Conservation (phyloP, 2,329 filamentous ascomycete species). For the Gliomastix tumulicola region DNA sequence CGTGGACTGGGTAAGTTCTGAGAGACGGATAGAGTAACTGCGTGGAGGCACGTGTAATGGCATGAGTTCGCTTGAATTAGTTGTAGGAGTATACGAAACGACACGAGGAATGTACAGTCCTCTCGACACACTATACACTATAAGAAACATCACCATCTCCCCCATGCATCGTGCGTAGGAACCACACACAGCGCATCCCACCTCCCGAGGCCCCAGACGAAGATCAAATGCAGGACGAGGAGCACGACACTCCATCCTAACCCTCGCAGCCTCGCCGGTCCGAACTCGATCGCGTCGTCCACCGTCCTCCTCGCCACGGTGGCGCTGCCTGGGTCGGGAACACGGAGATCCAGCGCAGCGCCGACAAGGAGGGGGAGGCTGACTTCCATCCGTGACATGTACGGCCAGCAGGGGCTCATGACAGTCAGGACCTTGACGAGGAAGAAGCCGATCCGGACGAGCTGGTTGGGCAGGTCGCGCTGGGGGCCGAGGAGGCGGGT, state of each 20-base stretch:
- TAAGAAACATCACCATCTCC: no score
- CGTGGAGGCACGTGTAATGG: no score
- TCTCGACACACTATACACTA: no score
- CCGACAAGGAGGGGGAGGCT: constrained; percentile 61
- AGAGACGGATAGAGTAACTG: no score
- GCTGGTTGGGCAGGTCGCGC: constrained; percentile 1
- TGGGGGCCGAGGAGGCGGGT: constrained; percentile 1
- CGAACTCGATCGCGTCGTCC: constrained; percentile 9
- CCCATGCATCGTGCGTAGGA: constrained; percentile 17
- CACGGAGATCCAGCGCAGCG: constrained; percentile 58
- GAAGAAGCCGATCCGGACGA: constrained; percentile 53
- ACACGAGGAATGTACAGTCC: no score
- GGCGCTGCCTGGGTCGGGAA: constrained; percentile 17
- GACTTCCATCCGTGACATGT: constrained; percentile 56
- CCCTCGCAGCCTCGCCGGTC: constrained; percentile 13
- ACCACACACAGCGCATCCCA: constrained; percentile 24
- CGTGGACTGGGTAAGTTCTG: no score
- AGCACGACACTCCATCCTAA: constrained; percentile 21
- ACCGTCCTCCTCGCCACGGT: constrained; percentile 5
- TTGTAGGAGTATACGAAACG: no score
- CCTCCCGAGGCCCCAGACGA: constrained; percentile 23
- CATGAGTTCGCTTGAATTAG: no score
- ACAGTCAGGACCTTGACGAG: constrained; percentile 61
- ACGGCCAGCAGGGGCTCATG: constrained; percentile 63
- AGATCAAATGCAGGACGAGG: constrained; percentile 21